A percentile compares a stretch with the other conserved stretches of the same genome.
Conservation (phyloP, 768 basidiomycete genomes). For the Pluteus cervinus region DNA sequence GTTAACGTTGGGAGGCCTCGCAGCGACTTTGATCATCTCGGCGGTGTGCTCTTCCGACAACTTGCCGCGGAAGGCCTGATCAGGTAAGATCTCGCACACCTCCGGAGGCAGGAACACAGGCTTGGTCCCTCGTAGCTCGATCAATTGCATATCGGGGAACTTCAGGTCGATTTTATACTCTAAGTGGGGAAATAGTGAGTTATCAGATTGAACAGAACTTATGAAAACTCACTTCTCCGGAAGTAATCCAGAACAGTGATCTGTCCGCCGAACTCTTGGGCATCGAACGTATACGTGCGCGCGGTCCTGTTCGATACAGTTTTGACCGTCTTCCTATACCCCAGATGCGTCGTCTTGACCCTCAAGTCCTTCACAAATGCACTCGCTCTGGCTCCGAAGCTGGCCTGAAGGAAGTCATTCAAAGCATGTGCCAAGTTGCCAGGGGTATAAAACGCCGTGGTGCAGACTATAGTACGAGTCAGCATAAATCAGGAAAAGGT, state of each 20-base stretch:
- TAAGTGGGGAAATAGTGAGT: conserved; percentile 19
- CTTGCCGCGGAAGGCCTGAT: conserved; percentile 66
- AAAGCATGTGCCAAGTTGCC: conserved; percentile 65
- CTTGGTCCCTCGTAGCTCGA: conserved; percentile 52
- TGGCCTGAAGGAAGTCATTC: conserved; percentile 42
- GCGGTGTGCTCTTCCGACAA: conserved; percentile 66
- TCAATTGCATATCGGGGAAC: conserved; percentile 45
- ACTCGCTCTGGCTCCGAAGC: conserved; percentile 53
- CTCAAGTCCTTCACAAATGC: conserved; percentile 64
- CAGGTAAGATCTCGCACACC: conserved; percentile 62
- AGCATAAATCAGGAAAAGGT: conserved; percentile 16
- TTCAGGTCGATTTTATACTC: conserved; percentile 55
- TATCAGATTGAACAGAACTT: conserved; percentile 18
- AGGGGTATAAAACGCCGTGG: conserved; percentile 54
- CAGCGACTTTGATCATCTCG: conserved; percentile 66
- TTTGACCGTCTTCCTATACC: conserved; percentile 72
- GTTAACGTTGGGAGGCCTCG: conserved; percentile 67
- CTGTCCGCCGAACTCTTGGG: conserved; percentile 44
- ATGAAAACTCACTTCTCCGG: conserved; percentile 47
- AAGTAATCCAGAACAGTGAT: conserved; percentile 68
- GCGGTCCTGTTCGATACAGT: conserved; percentile 42
- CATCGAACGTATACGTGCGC: conserved; percentile 44
- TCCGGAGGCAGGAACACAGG: conserved; percentile 58
- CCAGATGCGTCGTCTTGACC: conserved; percentile 61
- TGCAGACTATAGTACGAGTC: conserved; percentile 34